Evolutionary conservation across 106 monocot genomes (phyloP).

Genomic region (Apostasia ramifera): DNA sequence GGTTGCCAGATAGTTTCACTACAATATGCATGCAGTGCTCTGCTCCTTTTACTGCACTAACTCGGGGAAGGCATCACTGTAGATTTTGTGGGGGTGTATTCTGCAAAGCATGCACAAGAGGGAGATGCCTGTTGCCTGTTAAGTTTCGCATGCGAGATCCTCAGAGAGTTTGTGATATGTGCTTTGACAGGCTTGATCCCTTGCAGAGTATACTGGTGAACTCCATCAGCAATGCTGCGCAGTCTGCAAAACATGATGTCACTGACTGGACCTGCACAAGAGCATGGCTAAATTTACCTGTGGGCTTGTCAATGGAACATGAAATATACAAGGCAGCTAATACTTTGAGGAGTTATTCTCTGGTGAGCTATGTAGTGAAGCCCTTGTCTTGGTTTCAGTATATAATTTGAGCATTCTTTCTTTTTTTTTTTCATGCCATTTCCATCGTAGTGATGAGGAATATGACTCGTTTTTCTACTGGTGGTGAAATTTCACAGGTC

Average conservation of each 20-base stretch:
- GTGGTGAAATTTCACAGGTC: constrained; percentile 33
- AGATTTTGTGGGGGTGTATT: constrained; percentile 89
- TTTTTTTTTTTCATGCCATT: background rate
- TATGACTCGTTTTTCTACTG: background rate
- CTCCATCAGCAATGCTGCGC: constrained; percentile 69
- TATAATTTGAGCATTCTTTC: background rate
- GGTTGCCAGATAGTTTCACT: constrained; percentile 79
- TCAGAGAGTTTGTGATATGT: constrained; percentile 81
- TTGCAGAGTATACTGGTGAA: constrained; percentile 63
- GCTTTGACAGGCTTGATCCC: constrained; percentile 83
- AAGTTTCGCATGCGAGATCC: constrained; percentile 71
- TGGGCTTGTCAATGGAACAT: constrained; percentile 90
- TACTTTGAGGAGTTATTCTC: constrained; percentile 61
- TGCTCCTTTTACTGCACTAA: constrained; percentile 64
- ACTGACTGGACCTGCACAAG: constrained; percentile 83
- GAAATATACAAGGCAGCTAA: constrained; percentile 93
- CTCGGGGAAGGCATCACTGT: constrained; percentile 88
- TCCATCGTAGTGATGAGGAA: background rate
- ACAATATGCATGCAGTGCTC: constrained; percentile 67
- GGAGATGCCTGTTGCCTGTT: constrained; percentile 67
- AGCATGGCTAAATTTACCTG: constrained; percentile 88
- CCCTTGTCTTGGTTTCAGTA: background rate
- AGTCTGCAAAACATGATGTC: constrained; percentile 90
- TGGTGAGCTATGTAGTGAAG: constrained; percentile 29
- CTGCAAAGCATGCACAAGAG: constrained; percentile 75